A percentile compares a stretch with the other conserved stretches of the same genome.
Conservation (phyloP, 169 alveolate species). For the Theileria orientalis region DNA sequence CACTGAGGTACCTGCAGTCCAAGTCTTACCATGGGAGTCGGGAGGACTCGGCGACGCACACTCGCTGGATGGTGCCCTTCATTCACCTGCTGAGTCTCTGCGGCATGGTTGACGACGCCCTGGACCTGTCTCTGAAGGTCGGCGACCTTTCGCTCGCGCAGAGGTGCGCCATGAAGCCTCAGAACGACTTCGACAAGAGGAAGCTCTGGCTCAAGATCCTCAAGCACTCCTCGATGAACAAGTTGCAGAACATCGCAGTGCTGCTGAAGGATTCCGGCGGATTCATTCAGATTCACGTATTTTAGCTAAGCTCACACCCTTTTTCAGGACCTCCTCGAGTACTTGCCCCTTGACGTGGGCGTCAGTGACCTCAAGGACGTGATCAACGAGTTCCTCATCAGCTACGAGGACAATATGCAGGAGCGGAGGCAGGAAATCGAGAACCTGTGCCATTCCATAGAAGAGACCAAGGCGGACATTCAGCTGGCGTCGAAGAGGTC, state of each 20-base stretch:
- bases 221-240: constrained; percentile 20
- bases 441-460: constrained; percentile 53
- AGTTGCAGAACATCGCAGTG: constrained; percentile 1
- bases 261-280: constrained; percentile 41
- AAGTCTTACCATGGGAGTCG: constrained; percentile 21
- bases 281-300: constrained; percentile 29
- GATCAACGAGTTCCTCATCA: constrained; percentile 16
- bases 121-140: constrained; percentile 46
- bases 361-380: constrained; percentile 45
- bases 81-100: constrained; percentile 52
- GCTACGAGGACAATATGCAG: constrained; percentile 52
- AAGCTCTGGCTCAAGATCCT: constrained; percentile 57
- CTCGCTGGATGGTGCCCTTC: constrained; percentile 58
- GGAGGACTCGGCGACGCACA: not conserved
- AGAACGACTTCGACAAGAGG: constrained; percentile 35
- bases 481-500: constrained; percentile 36
- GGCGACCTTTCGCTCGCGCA: constrained; percentile 36
- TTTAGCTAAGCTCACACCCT: not conserved
- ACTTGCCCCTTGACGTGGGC: constrained; percentile 27
- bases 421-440: constrained; percentile 54
- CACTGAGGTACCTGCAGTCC: constrained; percentile 45
- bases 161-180: constrained; percentile 59
- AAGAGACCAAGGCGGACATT: constrained; percentile 54
- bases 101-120: constrained; percentile 63
- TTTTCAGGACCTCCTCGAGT: constrained; percentile 48